These are phyloP conservation scores for Trichoderma lentiforme DNA, from an alignment of 2,329 filamentous ascomycete species.

Conservation along the genomic window DNA sequence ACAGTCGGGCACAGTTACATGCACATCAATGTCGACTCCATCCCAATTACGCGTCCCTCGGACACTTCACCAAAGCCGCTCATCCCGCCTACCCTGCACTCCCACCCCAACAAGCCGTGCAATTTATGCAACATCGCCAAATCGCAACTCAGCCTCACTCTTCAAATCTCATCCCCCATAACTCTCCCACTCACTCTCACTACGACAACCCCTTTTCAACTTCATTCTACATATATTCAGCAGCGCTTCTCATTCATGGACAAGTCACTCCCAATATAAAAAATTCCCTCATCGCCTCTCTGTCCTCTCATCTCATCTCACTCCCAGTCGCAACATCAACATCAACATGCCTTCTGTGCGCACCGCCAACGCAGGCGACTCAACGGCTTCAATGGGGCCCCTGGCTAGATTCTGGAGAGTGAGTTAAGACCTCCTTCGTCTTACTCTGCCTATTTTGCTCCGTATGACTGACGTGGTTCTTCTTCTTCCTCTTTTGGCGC, in stretches of 20 bases:
- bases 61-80: background rate
- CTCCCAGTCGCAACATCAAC: slow-evolving; percentile 19
- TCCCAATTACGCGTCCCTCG: background rate
- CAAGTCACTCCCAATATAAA: background rate
- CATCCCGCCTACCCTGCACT: slow-evolving; percentile 5
- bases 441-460: background rate
- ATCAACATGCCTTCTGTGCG: slow-evolving; percentile 30
- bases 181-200: background rate
- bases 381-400: slow-evolving; percentile 25
- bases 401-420: slow-evolving; percentile 49
- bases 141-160: background rate
- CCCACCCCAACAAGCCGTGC: background rate
- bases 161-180: background rate
- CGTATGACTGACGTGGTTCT: background rate
- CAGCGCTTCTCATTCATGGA: background rate
- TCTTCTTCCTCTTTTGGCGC: background rate
- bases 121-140: background rate
- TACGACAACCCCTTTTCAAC: background rate
- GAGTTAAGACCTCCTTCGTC: slow-evolving; percentile 8
- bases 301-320: background rate
- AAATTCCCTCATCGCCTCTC: background rate
- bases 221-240: background rate
- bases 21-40: background rate
- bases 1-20: background rate
- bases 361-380: slow-evolving; percentile 21